Conservation (phyloP, 768 basidiomycete genomes). For the Leccinum uliginosum region DNA sequence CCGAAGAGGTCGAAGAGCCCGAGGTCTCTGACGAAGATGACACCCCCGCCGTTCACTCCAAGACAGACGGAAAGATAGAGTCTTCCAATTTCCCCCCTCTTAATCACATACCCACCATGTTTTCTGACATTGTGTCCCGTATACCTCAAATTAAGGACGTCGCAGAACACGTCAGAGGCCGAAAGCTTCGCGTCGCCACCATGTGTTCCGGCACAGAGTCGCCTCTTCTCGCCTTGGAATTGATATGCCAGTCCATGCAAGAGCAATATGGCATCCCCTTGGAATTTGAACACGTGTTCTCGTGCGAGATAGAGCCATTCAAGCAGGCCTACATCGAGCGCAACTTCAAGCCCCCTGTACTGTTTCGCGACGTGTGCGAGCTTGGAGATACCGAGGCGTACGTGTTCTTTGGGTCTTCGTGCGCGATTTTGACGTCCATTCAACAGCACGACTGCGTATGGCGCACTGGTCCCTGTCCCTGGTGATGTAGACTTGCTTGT, state of each 20-base stretch:
- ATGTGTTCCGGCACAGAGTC: conserved; percentile 99
- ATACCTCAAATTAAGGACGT: conserved; percentile 64
- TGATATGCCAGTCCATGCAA: conserved; percentile 73
- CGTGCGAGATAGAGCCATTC: conserved; percentile 95
- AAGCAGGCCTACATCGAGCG: conserved; percentile 97
- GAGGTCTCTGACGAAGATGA: conserved; percentile 30
- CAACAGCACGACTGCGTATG: conserved; percentile 85
- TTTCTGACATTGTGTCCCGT: conserved; percentile 65
- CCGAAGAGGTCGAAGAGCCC: conserved; percentile 33
- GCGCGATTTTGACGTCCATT: conserved; percentile 3
- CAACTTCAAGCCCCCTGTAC: conserved; percentile 87
- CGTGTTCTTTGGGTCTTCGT: conserved; percentile 23
- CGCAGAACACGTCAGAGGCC: conserved; percentile 62
- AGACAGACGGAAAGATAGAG: conserved; percentile 40
- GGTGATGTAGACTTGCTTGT: conserved; percentile 88
- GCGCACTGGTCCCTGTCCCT: conserved; percentile 78
- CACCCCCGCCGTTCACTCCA: conserved; percentile 31
- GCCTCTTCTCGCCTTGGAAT: conserved; percentile 82
- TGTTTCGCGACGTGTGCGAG: conserved; percentile 94
- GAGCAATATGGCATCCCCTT: conserved; percentile 62
- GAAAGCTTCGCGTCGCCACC: conserved; percentile 89
- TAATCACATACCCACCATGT: conserved; percentile 65
- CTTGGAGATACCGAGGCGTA: conserved; percentile 76
- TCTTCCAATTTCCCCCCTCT: conserved; percentile 75
- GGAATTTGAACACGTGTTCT: conserved; percentile 88